Base-by-base conservation (phyloP, 805 yeast species). In the Sungouiozyma ichnusensis region DNA sequence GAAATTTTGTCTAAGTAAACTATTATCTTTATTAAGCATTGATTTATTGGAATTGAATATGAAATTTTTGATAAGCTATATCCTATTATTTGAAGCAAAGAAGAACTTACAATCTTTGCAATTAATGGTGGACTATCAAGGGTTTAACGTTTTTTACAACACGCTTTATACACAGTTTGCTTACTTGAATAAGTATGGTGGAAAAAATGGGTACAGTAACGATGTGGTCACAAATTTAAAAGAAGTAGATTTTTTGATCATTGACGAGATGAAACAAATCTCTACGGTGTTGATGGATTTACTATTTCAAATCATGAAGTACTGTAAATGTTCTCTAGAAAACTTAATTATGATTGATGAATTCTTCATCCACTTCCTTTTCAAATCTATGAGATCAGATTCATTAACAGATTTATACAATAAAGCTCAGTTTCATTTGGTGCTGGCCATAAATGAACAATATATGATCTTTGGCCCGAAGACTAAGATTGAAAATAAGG, bases 371-470 rank as follows among this genome's bases (percentile, higher is more conserved):
- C 66, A 65, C 42, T 74, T 62, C 47, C 51, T 79, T 40, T 71
- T 78, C 49, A 55, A 64, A 15, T 62, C 72, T 1, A 55, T 81
- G 16, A 57, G 68, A 7, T 59, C 67, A 1, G 65, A 68, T 27
- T 60, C 61, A 16, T 71, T 71, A 8, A 75, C 72, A 36, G 80
- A 81, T 54, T 72, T 77, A 38, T 70, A 69, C 47, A 81, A 78
- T 54, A 77, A 76, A 47, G 74, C 84, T 33, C 78, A 81, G 46
- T 79, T 87, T 65, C 79, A 78, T 52, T 64, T 85, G 14, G 60
- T 88, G 11, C 65, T 88, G 33, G 79, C 86, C 1, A 65, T 88
- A 19, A 88, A 88, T 61, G 96, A 88, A 57, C 96, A 88, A 61
- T 88, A 77, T 60, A 76, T 88, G 80, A 81, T 85, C 33, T 64